Percentiles rank a stretch among this genome's conserved stretches.
These are phyloP conservation scores for Mycena filopes DNA, from an alignment of 768 basidiomycete genomes.

Conservation along the genomic window DNA sequence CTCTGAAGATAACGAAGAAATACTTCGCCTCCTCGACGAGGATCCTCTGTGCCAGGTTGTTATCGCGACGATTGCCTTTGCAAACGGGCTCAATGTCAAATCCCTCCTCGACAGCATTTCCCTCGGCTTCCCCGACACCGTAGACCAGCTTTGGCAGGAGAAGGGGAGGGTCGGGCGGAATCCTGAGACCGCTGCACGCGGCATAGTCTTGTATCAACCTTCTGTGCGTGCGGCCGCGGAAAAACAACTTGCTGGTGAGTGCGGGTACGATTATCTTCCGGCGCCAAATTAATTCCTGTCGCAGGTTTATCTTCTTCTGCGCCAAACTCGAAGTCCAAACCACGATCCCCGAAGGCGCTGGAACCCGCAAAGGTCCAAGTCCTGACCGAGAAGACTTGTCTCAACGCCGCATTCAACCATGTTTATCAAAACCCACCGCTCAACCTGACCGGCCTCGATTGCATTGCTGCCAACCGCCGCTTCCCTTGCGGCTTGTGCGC, in stretches of 20 bases:
- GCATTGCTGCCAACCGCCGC: slow-evolving; percentile 15
- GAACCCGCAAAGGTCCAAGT: not conserved
- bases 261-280: too few species aligned
- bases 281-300: too few species aligned
- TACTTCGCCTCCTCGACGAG: slow-evolving; percentile 1
- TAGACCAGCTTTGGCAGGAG: slow-evolving; percentile 1
- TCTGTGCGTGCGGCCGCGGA: not conserved
- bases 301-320: too few species aligned
- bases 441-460: slow-evolving; percentile 17
- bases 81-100: slow-evolving; percentile 10
- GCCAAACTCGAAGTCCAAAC: too few species aligned
- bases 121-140: not conserved
- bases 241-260: not conserved
- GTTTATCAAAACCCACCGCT: slow-evolving; percentile 13
- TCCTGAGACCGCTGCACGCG: not conserved
- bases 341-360: not conserved
- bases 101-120: not conserved
- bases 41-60: slow-evolving; percentile 14
- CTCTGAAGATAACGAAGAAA: slow-evolving; percentile 7
- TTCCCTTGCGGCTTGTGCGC: slow-evolving; percentile 20
- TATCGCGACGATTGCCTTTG: slow-evolving; percentile 11
- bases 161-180: slow-evolving; percentile 8
- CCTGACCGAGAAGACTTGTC: slow-evolving; percentile 2
- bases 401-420: not conserved
- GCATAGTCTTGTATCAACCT: not conserved